phyloP scores from a whole-genome alignment of 2,329 filamentous ascomycete species.

The Gnomoniopsis smithogilvyi region DNA sequence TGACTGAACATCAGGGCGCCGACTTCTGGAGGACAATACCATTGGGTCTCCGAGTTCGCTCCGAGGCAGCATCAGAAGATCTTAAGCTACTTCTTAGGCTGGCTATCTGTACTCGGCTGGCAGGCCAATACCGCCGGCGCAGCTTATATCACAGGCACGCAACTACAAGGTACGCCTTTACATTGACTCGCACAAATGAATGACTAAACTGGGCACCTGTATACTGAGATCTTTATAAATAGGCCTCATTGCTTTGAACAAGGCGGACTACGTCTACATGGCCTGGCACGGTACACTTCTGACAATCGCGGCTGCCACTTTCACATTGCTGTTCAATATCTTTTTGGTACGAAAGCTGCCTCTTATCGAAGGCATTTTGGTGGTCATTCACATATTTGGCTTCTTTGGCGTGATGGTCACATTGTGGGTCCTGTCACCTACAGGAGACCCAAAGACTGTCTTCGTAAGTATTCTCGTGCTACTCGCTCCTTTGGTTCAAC shows the following conservation, averaged over 20 bases:
- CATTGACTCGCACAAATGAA: not conserved
- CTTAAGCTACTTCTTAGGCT: slow-evolving; percentile 49
- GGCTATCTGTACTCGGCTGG: slow-evolving; percentile 45
- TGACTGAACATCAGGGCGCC: slow-evolving; percentile 26
- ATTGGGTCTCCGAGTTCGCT: slow-evolving; percentile 55
- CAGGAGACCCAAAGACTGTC: slow-evolving; percentile 15
- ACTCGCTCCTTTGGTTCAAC: slow-evolving; percentile 22
- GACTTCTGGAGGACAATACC: slow-evolving; percentile 32
- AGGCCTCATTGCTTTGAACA: not conserved
- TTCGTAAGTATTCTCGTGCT: slow-evolving; percentile 13
- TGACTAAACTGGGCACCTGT: not conserved
- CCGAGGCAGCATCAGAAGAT: slow-evolving; percentile 45
- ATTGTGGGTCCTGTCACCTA: slow-evolving; percentile 34
- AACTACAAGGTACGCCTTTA: not conserved
- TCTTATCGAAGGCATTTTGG: slow-evolving; percentile 38
- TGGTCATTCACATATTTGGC: slow-evolving; percentile 41
- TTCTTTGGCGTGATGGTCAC: slow-evolving; percentile 40
- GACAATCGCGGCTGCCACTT: slow-evolving; percentile 10
- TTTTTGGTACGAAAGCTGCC: slow-evolving; percentile 36
- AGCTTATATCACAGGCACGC: not conserved
- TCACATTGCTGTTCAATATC: slow-evolving; percentile 43
- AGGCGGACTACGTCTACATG: not conserved
- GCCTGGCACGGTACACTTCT: not conserved
- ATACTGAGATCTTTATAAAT: slow-evolving; percentile 23
- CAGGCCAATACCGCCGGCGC: slow-evolving; percentile 23